phyloP scores from a whole-genome alignment of 2,329 filamentous ascomycete species.

The Daldinia sp. region DNA sequence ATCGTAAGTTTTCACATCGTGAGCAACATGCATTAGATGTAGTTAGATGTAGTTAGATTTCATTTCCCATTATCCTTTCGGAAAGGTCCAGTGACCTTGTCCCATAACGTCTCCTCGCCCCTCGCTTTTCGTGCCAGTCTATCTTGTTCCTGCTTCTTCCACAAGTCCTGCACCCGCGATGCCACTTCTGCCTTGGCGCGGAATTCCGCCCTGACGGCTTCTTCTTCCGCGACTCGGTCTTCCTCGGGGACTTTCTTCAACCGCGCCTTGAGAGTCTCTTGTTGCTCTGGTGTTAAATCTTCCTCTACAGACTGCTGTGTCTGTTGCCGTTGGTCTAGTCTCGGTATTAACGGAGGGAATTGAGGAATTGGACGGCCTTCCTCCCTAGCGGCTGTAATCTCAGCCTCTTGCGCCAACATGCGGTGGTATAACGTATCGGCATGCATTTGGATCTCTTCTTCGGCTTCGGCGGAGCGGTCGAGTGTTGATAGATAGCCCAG shows the following conservation, averaged over 20 bases:
- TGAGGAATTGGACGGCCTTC: slow-evolving; percentile 69
- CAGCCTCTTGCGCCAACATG: slow-evolving; percentile 84
- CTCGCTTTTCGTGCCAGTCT: slow-evolving; percentile 68
- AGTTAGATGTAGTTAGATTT: background rate
- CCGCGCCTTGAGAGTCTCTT: slow-evolving; percentile 64
- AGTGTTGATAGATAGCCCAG: slow-evolving; percentile 83
- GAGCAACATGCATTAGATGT: background rate
- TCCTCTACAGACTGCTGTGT: slow-evolving; percentile 40
- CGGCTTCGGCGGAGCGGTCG: slow-evolving; percentile 73
- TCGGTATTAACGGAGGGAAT: slow-evolving; percentile 68
- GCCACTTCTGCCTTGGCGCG: slow-evolving; percentile 71
- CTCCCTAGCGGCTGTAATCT: slow-evolving; percentile 76
- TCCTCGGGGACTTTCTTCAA: slow-evolving; percentile 68
- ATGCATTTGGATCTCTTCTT: slow-evolving; percentile 95
- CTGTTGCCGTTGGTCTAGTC: slow-evolving; percentile 29
- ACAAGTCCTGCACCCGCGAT: slow-evolving; percentile 65
- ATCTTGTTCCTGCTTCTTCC: slow-evolving; percentile 67
- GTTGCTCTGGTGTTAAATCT: slow-evolving; percentile 61
- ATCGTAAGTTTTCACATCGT: background rate
- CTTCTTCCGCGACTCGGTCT: slow-evolving; percentile 72
- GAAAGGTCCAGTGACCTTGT: slow-evolving; percentile 55
- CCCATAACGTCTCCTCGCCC: slow-evolving; percentile 62
- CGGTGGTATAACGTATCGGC: slow-evolving; percentile 90
- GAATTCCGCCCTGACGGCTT: slow-evolving; percentile 72
- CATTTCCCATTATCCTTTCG: slow-evolving; percentile 37